Percentiles rank a stretch among this genome's conserved stretches.
phyloP scores from a whole-genome alignment of 2,329 filamentous ascomycete species.

The Xylaria sp. region DNA sequence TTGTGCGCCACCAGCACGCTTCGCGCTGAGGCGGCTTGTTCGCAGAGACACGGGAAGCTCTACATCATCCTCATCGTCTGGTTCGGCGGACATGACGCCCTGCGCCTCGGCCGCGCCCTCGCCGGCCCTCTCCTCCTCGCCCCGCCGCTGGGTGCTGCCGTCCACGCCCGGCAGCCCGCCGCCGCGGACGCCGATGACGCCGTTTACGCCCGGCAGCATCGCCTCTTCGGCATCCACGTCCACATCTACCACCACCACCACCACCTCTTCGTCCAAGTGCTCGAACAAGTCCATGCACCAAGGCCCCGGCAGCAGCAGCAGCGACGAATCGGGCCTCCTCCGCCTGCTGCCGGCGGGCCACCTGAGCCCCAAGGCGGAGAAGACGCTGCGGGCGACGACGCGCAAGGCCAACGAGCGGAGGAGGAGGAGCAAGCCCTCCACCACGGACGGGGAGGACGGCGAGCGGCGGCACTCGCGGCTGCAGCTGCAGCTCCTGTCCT shows the following conservation, averaged over 20 bases:
- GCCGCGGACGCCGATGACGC: slow-evolving; percentile 51
- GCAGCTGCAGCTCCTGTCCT: no score
- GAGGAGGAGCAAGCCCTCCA: no score
- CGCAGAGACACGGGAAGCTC: slow-evolving; percentile 42
- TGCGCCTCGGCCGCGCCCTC: slow-evolving; percentile 22
- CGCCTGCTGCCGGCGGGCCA: slow-evolving; percentile 53
- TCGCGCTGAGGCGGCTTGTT: slow-evolving; percentile 44
- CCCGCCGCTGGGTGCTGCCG: slow-evolving; percentile 34
- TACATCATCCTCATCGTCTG: slow-evolving; percentile 35
- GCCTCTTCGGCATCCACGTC: no score
- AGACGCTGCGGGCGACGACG: slow-evolving; percentile 51
- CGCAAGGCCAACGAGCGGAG: no score
- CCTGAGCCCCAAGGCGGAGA: slow-evolving; percentile 51
- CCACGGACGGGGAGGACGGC: no score
- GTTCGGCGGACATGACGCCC: slow-evolving; percentile 22
- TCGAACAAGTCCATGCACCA: slow-evolving; percentile 32
- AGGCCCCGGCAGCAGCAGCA: no score
- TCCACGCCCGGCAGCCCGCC: slow-evolving; percentile 44
- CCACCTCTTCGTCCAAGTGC: slow-evolving; percentile 38
- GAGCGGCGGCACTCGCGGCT: no score
- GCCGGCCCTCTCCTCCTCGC: slow-evolving; percentile 28
- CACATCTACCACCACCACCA: slow-evolving; percentile 40
- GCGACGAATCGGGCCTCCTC: slow-evolving; percentile 50
- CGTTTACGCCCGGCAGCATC: slow-evolving; percentile 45
- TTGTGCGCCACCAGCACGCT: slow-evolving; percentile 35